Evolutionary conservation across 2,329 filamentous ascomycete species (phyloP), one percentile per base, ranked within the genome.

Genomic region (Graphiopsis chlorocephala): DNA sequence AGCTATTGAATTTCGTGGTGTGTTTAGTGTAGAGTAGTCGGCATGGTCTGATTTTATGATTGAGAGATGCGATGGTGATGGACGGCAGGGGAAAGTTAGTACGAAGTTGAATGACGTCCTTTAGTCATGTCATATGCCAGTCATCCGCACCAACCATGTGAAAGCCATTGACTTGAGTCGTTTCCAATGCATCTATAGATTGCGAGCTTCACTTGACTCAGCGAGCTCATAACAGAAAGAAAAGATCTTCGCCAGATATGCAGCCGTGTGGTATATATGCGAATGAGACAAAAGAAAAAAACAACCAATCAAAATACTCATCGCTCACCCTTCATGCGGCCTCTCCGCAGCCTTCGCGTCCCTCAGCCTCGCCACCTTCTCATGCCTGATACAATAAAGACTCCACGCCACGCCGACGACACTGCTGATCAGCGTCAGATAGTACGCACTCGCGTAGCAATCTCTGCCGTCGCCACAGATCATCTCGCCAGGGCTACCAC

Each of bases 371-470:
- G 42, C 26, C 53, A 64, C 53, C 53, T 64, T 64, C 61, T 64
- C 61, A 14, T 58, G 61, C 26, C 61, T 35, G n/a, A 94, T 92
- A 29, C 88, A 86, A 83, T 85, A 90, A 31, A 96, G 76, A 61
- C 88, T 90, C 42, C 93, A 85, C 0, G 80, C 76, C 1, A 95
- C 81, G 0, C 91, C 93, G 1, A 88, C 71, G 0, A 88, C 75
- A 68, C 91, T 93, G 0, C 91, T 88, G 23, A 82, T 81, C 15
- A 96, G 83, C 0, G 94, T 97, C 60, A 93, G 84, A 70, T 86
- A 85, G 75, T 97, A 98, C 1, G 94, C 93, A 2, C 86, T 81
- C 31, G 85, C 84, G 78, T 97, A 98, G 77, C 94, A 98, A 23
- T 84, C 81, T 12, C 94, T 77, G 0, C 95, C 95, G 28, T 94